These are phyloP conservation scores for Pestalotiopsis fici DNA, from an alignment of 2,329 filamentous ascomycete species.

Conservation along the genomic window DNA sequence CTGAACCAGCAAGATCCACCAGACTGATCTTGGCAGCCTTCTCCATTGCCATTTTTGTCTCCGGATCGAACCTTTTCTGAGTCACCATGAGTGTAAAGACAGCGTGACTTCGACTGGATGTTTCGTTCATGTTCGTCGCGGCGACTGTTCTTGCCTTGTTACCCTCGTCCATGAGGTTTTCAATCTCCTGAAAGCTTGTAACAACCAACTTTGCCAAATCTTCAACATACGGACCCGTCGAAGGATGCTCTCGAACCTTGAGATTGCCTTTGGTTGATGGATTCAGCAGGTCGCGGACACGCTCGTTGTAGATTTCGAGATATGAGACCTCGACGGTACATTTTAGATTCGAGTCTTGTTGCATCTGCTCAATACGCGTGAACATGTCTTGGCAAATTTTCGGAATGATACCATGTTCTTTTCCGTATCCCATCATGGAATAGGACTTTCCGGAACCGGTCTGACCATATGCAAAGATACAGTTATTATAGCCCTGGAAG, in stretches of 20 bases:
- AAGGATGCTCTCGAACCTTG: conserved; percentile 96
- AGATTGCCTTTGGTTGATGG: conserved; percentile 94
- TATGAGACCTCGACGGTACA: conserved; percentile 98
- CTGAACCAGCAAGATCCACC: conserved; percentile 96
- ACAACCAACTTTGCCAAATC: conserved; percentile 95
- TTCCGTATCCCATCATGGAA: conserved; percentile 99
- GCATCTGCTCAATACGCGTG: conserved; percentile 72
- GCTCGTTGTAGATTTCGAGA: conserved; percentile 98
- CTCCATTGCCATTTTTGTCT: conserved; percentile 96
- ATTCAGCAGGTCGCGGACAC: conserved; percentile 92
- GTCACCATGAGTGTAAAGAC: conserved; percentile 96
- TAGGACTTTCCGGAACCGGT: conserved; percentile 99
- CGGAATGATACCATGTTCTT: conserved; percentile 93
- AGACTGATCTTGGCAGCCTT: conserved; percentile 98
- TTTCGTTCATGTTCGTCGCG: conserved; percentile 99
- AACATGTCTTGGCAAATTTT: conserved; percentile 99
- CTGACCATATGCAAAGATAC: conserved; percentile 98
- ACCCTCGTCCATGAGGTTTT: conserved; percentile 97
- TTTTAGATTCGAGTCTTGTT: conserved; percentile 72
- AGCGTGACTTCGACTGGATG: conserved; percentile 95
- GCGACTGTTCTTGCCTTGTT: conserved; percentile 98
- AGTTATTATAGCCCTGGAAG: conserved; percentile 98
- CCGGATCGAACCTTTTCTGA: conserved; percentile 86
- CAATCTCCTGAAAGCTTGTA: conserved; percentile 90
- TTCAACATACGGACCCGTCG: conserved; percentile 96